Base-by-base conservation (phyloP, 2,329 filamentous ascomycete genomes). In the Periconia sp. region DNA sequence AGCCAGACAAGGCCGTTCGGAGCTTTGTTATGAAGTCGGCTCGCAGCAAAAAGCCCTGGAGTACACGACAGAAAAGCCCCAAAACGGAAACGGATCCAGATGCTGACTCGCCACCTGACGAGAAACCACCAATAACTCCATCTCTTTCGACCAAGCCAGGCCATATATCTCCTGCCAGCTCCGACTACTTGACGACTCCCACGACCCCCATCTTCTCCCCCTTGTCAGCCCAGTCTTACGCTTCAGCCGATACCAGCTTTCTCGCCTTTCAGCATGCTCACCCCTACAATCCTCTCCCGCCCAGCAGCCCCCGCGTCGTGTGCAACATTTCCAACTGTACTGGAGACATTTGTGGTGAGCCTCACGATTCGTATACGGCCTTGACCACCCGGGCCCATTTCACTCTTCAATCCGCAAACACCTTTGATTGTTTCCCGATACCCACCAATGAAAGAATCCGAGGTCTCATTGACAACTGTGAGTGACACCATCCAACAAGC, bases 21-120 rank as follows among this genome's bases (percentile, higher is more conserved):
- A 70, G 67, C n/a, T 72, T 72, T 63, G 69, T 73, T 3, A 73
- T 73, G 70, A 69, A 71, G 42, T 63, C 64, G 33, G 70, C 67
- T 15, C 59, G 70, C 18, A 61, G 63, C 45, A 60, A 65, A 48
- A 66, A 67, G 54, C 56, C 62, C 3, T 73, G 70, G 70, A 69
- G 65, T 49, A 70, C 68, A 35, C 61, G 59, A 58, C 65, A 65
- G 47, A 65, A 63, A 59, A 63, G 51, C 45, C 45, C 59, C 6
- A 62, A 57, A 44, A 57, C 54, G 17, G 55, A 59, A 11, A 2
- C 44, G 17, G 50, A 44, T 6, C 30, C 20, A 41, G 45, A 53
- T 41, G 50, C 45, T 18, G 41, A 20, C 14, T 55, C 53, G 14
- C 53, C 53, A 2, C 30, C 44, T 15, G 48, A 45, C 11, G 27